These are phyloP conservation scores for Bonia amplexicaulis DNA, from an alignment of 176 grass and related monocot species.

Conservation along the genomic window DNA sequence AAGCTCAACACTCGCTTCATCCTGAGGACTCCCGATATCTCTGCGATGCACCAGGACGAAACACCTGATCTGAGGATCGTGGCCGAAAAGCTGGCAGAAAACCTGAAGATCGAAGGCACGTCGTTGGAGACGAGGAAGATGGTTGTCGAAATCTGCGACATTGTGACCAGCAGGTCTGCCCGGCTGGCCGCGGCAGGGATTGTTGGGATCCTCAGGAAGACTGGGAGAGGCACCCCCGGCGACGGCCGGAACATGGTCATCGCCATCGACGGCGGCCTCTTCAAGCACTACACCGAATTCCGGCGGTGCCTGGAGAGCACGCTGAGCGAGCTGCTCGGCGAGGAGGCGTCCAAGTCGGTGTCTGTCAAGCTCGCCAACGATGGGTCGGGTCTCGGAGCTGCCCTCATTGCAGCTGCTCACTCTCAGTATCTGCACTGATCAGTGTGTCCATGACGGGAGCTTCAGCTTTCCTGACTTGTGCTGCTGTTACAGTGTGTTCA, in stretches of 20 bases:
- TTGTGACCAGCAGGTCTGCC: constrained; percentile 63
- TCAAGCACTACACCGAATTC: constrained; percentile 54
- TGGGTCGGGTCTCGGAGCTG: constrained; percentile 82
- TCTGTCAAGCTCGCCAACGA: constrained; percentile 56
- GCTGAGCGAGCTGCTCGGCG: constrained; percentile 59
- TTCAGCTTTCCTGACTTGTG: neutral
- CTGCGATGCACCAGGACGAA: constrained; percentile 49
- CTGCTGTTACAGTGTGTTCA: neutral
- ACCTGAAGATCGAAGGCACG: constrained; percentile 39
- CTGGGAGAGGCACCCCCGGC: constrained; percentile 36
- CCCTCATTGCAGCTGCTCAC: constrained; percentile 70
- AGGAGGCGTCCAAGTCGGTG: constrained; percentile 44
- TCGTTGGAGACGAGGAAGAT: constrained; percentile 61
- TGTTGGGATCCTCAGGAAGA: constrained; percentile 72
- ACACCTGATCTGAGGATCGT: constrained; percentile 54
- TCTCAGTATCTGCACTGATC: constrained; percentile 25
- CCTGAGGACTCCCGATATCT: constrained; percentile 58
- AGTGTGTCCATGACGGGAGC: neutral
- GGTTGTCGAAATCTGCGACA: constrained; percentile 61
- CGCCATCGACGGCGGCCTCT: constrained; percentile 75
- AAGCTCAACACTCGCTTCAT: constrained; percentile 60
- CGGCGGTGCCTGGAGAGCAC: constrained; percentile 64
- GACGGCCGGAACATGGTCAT: constrained; percentile 48
- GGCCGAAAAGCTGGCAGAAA: constrained; percentile 38
- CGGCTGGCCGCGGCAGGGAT: constrained; percentile 78